A percentile compares a stretch with the other conserved stretches of the same genome.
phyloP scores from a whole-genome alignment of 169 alveolate genomes.

The Perkinsus chesapeaki region DNA sequence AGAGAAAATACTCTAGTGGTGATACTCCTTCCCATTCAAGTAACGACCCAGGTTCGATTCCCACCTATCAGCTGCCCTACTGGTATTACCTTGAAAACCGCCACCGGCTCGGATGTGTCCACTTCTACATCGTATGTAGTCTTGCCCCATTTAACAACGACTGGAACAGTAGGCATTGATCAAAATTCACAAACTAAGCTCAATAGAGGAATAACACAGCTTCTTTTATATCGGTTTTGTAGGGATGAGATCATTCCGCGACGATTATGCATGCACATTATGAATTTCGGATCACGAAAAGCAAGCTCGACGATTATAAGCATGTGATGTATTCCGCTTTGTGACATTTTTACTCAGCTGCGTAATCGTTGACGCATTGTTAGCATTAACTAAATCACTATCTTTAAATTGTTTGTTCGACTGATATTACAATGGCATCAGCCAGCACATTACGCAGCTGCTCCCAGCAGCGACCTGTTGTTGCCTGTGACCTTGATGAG shows the following conservation, averaged over 20 bases:
- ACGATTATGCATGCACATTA: background rate
- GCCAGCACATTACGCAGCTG: background rate
- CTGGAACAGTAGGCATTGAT: background rate
- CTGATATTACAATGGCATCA: background rate
- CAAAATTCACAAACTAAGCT: background rate
- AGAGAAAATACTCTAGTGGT: background rate
- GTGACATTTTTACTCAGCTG: background rate
- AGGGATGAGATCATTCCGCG: background rate
- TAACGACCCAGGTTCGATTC: background rate
- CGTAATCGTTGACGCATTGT: background rate
- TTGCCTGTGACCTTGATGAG: background rate
- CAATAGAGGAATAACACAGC: background rate
- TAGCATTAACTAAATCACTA: too few relatives aligned
- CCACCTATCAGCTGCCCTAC: background rate
- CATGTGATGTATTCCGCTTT: too few relatives aligned
- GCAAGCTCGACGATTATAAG: too few relatives aligned
- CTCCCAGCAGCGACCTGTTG: background rate
- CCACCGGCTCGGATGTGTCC: background rate
- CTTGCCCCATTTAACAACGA: background rate
- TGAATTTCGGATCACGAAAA: too few relatives aligned
- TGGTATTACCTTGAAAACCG: background rate
- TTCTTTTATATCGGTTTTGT: too few relatives aligned
- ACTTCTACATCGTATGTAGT: background rate
- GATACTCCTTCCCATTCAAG: background rate
- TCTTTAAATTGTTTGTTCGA: background rate